Base-by-base conservation (phyloP, 768 basidiomycete genomes). In the Cubamyces lactineus region DNA sequence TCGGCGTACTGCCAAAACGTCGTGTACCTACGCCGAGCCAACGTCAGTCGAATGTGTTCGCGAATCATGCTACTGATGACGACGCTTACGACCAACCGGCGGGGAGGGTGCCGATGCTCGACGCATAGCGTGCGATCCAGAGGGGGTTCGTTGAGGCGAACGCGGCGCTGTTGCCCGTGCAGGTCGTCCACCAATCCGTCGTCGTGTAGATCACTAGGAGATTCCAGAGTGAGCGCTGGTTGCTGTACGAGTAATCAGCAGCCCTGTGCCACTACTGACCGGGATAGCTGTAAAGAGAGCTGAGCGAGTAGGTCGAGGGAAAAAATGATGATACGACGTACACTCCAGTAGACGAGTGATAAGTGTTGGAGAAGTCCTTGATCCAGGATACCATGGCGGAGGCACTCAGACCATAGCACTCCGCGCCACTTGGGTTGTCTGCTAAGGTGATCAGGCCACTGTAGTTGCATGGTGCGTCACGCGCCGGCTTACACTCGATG, bases 131-230 rank as follows among this genome's bases (percentile, higher is more conserved):
- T 1, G 88, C 86, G 46, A 88, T 78, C 85, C 85, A 88, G 2
- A 89, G 75, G 2, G 86, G 85, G 69, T 82, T 86, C 56, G 74
- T 80, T 3, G 67, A 56, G 0, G 69, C 79, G 63, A 89, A 88
- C 4, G 72, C 74, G 15, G 75, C 73, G 57, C 79, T 84, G 70
- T 86, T 84, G 0, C 83, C 85, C 2, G 88, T 89, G 71, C 88
- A 89, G 9, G 77, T 79, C 11, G 66, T 82, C 88, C 88, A 89
- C 87, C 87, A 89, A 69, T 81, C 76, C 12, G 84, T 86, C 3
- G 83, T 85, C 28, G 84, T 84, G 65, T 88, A 88, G 58, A 87
- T 85, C 42, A 83, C 84, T 82, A 23, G 57, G 1, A 34, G 34
- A 5, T 6, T 9, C 34, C 5, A 34, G 34, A 1, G 34, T 34